These are phyloP conservation scores for Fusarium marasasianum DNA, from an alignment of 2,329 filamentous ascomycete genomes.

Conservation along the genomic window DNA sequence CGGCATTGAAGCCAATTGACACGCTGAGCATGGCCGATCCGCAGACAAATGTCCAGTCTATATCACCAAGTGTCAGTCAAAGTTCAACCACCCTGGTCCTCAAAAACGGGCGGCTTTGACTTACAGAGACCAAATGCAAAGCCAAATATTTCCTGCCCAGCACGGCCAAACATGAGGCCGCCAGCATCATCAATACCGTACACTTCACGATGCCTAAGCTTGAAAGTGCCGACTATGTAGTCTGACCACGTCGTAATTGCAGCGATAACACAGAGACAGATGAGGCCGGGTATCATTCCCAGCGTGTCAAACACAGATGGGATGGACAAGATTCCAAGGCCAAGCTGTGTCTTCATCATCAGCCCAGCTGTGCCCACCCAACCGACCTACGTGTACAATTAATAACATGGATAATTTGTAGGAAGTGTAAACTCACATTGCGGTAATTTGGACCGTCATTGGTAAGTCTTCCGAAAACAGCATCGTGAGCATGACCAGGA, in stretches of 20 bases:
- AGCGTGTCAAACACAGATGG: constrained; percentile 56
- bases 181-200: constrained; percentile 65
- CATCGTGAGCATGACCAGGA: constrained; percentile 1
- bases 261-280: constrained; percentile 54
- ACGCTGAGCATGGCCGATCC: constrained; percentile 37
- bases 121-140: constrained; percentile 49
- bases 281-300: constrained; percentile 58
- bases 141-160: constrained; percentile 55
- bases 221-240: constrained; percentile 60
- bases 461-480: constrained; percentile 43
- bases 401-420: fast-evolving
- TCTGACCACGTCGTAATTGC: constrained; percentile 60
- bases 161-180: constrained; percentile 55
- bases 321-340: constrained; percentile 58
- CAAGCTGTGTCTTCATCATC: constrained; percentile 59
- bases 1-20: constrained; percentile 52
- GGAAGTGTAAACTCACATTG: constrained; percentile 22
- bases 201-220: constrained; percentile 58
- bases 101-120: neutral
- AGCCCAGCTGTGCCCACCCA: constrained; percentile 55
- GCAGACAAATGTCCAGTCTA: constrained; percentile 13
- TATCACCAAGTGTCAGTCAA: fast-evolving
- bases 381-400: constrained; percentile 45
- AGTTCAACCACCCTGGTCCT: fast-evolving
- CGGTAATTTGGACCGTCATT: constrained; percentile 44